phyloP scores from a whole-genome alignment of 2,329 filamentous ascomycete genomes.

The Ophiocordyceps camponoti-floridani region DNA sequence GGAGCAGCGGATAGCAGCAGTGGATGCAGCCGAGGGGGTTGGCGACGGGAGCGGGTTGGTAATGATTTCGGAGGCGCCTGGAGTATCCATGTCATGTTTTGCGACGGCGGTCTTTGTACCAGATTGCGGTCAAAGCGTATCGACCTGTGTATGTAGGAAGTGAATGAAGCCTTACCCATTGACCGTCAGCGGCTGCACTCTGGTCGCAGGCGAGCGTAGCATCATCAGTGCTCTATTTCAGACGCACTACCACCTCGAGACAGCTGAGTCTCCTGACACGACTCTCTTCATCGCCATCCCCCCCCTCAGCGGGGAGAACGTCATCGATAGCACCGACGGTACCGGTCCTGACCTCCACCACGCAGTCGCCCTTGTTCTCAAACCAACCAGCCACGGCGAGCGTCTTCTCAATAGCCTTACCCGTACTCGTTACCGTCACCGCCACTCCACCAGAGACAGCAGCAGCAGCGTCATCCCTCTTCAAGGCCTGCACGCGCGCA shows the following conservation, averaged over 20 bases:
- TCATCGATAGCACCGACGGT: constrained; percentile 52
- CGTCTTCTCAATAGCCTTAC: constrained; percentile 46
- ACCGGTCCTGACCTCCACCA: constrained; percentile 41
- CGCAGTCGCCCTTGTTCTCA: constrained; percentile 38
- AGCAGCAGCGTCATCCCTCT: constrained; percentile 9
- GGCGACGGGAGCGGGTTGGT: neutral
- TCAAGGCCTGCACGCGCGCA: constrained; percentile 25
- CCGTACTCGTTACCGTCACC: constrained; percentile 46
- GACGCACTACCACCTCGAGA: constrained; percentile 28
- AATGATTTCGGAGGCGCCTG: neutral
- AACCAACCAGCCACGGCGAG: constrained; percentile 48
- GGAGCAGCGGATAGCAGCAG: neutral
- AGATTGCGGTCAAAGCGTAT: too few species aligned
- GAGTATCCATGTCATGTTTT: neutral
- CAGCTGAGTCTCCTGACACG: constrained; percentile 31
- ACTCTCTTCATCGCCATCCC: constrained; percentile 18
- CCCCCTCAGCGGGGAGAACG: constrained; percentile 26
- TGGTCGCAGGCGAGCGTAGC: neutral
- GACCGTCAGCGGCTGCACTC: neutral
- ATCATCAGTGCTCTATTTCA: constrained; percentile 15
- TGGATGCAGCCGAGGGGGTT: neutral
- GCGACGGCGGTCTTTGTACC: too few species aligned
- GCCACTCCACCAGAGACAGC: constrained; percentile 12
- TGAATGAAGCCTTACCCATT: neutral
- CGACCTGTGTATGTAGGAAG: too few species aligned